These are phyloP conservation scores for Rutidosis leptorrhynchoides DNA, from an alignment of 129 eudicot species.

Conservation along the genomic window DNA sequence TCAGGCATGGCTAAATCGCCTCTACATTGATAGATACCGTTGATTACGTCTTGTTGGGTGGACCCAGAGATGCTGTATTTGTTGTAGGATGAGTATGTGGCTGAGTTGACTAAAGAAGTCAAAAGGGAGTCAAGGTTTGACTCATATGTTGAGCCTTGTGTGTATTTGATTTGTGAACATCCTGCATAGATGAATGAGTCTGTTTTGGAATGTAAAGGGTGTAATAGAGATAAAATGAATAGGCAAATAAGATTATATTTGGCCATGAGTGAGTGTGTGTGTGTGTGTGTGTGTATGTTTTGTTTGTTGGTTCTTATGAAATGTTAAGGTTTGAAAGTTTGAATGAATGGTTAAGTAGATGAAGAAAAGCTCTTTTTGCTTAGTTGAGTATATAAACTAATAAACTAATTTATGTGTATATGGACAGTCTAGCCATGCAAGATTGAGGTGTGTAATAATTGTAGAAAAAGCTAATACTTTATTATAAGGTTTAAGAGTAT, in stretches of 20 bases:
- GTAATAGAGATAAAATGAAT: conserved; percentile 27
- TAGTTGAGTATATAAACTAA: conserved; percentile 24
- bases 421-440: conserved; percentile 38
- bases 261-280: conserved; percentile 18
- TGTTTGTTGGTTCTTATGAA: conserved; percentile 2
- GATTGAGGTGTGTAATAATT: conserved; percentile 34
- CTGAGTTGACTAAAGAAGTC: conserved; percentile 90
- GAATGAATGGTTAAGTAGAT: conserved; percentile 36
- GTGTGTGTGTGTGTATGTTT: background rate
- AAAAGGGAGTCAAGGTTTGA: conserved; percentile 89
- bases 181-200: conserved; percentile 84
- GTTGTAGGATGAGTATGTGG: conserved; percentile 93
- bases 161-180: conserved; percentile 72
- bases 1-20: conserved; percentile 92
- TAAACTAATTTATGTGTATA: conserved; percentile 21
- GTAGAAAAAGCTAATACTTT: too few relatives aligned
- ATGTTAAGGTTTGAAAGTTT: background rate
- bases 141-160: conserved; percentile 63
- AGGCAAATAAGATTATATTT: conserved; percentile 17
- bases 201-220: conserved; percentile 36
- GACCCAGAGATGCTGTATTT: conserved; percentile 72
- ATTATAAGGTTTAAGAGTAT: background rate
- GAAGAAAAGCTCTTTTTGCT: conserved; percentile 29
- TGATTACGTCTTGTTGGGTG: conserved; percentile 54
- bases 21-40: conserved; percentile 87